Evolutionary conservation across 2,329 filamentous ascomycete genomes (phyloP).

Genomic region (Aspergillus hortae): DNA sequence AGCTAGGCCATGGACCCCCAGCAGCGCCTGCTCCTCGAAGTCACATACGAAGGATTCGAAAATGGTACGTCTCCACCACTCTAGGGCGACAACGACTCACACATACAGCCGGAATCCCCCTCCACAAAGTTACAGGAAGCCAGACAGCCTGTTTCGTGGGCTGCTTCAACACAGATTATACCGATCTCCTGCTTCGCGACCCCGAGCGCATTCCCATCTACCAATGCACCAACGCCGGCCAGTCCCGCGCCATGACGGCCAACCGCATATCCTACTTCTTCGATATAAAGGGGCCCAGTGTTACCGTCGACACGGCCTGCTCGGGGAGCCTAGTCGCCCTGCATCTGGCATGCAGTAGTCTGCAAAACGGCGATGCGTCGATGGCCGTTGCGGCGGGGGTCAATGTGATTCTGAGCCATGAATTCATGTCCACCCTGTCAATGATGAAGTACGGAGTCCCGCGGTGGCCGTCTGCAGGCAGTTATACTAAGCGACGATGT

Average conservation of each 20-base stretch:
- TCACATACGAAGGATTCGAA: conserved; percentile 27
- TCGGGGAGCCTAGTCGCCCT: conserved; percentile 26
- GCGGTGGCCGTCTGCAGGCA: neutral
- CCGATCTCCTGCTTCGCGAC: conserved; percentile 27
- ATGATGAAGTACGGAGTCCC: conserved; percentile 14
- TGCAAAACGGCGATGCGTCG: conserved; percentile 20
- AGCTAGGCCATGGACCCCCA: conserved; percentile 29
- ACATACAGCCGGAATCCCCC: conserved; percentile 23
- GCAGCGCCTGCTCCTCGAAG: conserved; percentile 27
- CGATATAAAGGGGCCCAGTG: conserved; percentile 22
- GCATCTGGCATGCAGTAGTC: conserved; percentile 27
- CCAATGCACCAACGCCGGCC: conserved; percentile 24
- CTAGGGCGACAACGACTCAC: neutral
- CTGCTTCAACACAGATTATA: conserved; percentile 26
- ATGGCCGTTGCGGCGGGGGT: conserved; percentile 23
- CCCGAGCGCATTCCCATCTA: conserved; percentile 23
- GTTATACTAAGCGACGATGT: neutral
- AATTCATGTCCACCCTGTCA: conserved; percentile 22
- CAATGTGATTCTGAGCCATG: conserved; percentile 25
- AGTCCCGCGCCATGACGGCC: conserved; percentile 23
- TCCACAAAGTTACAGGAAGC: conserved; percentile 21
- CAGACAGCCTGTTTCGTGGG: conserved; percentile 30
- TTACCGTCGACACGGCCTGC: conserved; percentile 25
- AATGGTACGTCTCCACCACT: conserved; percentile 16
- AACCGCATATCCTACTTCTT: conserved; percentile 33